Evolutionary conservation across 73 alveolate genomes (phyloP).

Genomic region (Paramecium sonneborni): DNA sequence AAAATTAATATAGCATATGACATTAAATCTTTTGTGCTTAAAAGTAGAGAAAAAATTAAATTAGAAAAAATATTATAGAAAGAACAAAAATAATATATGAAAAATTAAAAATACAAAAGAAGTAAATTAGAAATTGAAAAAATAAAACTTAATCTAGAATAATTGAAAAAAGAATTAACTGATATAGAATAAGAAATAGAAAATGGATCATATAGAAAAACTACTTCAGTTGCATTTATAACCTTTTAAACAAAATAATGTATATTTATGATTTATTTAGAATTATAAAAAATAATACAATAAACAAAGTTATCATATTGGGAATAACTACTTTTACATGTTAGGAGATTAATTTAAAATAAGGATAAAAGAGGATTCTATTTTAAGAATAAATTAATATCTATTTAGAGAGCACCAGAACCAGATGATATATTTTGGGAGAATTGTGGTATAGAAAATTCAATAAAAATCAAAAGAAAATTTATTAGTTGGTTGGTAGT

Average conservation of each 20-base stretch:
- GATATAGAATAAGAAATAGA: neutral
- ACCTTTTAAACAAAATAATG: neutral
- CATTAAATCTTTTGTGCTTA: neutral
- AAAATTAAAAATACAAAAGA: too few species aligned
- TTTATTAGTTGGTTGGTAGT: neutral
- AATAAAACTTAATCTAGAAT: neutral
- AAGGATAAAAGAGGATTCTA: neutral
- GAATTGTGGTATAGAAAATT: neutral
- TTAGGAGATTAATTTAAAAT: neutral
- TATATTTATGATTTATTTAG: neutral
- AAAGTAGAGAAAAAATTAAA: neutral
- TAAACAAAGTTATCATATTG: neutral
- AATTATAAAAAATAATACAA: neutral
- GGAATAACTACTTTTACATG: neutral
- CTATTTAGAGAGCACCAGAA: neutral
- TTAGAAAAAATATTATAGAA: neutral
- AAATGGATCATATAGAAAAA: neutral
- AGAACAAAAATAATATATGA: too few species aligned
- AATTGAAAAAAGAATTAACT: neutral
- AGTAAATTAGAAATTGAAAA: neutral
- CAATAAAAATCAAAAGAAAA: neutral
- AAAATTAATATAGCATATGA: neutral
- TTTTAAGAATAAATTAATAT: neutral
- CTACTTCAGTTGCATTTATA: neutral
- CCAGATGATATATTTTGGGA: slow-evolving; percentile 25